Conservation (phyloP, 2,329 filamentous ascomycete genomes). For the Sporothrix pseudoabietina region DNA sequence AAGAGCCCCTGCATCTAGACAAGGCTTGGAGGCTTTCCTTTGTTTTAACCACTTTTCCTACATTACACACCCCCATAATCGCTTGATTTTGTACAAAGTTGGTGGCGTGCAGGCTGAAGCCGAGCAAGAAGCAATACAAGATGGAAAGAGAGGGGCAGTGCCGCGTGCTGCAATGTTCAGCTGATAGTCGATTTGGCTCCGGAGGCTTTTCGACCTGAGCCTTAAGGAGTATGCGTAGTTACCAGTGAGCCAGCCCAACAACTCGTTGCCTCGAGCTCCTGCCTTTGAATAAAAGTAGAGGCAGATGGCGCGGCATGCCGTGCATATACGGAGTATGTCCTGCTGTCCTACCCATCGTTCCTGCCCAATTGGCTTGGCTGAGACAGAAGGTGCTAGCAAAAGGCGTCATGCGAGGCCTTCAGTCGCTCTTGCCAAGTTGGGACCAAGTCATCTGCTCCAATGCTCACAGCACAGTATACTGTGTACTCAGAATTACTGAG, state of each 20-base stretch:
- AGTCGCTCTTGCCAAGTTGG: conserved; percentile 14
- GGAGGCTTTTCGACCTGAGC: not conserved
- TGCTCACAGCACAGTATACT: not conserved
- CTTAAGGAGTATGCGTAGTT: no score
- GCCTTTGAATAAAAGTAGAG: not conserved
- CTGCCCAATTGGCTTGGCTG: not conserved
- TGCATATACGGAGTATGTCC: conserved; percentile 16
- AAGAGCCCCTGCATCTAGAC: not conserved
- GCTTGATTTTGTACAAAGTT: no score
- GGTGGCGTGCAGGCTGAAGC: conserved; percentile 20
- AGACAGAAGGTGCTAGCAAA: not conserved
- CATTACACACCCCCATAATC: not conserved
- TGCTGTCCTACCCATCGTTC: not conserved
- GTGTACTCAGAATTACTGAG: no score
- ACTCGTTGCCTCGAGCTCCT: conserved; percentile 10
- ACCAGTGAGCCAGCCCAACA: no score
- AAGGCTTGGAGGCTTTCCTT: not conserved
- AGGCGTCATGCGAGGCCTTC: not conserved
- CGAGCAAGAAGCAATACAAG: not conserved
- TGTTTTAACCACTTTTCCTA: not conserved
- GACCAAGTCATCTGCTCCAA: not conserved
- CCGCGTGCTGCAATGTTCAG: conserved; percentile 1
- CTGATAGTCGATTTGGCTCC: not conserved
- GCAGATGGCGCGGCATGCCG: not conserved
- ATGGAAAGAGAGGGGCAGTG: conserved; percentile 6